Percentiles rank a stretch among this genome's conserved stretches.
Evolutionary conservation across 2,329 filamentous ascomycete species (phyloP).

Genomic region (Hymenoscyphus repandus): DNA sequence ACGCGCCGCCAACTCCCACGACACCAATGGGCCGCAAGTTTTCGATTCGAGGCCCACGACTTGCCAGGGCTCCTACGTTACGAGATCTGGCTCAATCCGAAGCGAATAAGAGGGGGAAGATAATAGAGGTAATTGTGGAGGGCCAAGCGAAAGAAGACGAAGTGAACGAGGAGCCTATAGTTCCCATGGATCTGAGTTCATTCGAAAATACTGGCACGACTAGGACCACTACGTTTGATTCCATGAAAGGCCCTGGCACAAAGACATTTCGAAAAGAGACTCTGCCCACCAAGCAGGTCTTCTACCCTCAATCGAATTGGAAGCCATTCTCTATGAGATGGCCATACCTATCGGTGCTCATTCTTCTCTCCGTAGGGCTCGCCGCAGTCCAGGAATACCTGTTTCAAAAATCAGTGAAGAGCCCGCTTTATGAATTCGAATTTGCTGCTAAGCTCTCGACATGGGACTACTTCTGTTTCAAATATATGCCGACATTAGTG

Average conservation of each 20-base stretch:
- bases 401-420: slow-evolving; percentile 43
- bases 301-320: slow-evolving; percentile 62
- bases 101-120: slow-evolving; percentile 53
- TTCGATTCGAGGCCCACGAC: slow-evolving; percentile 17
- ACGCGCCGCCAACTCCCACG: slow-evolving; percentile 11
- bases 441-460: slow-evolving; percentile 45
- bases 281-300: slow-evolving; percentile 40
- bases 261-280: slow-evolving; percentile 21
- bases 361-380: slow-evolving; percentile 48
- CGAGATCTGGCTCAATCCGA: slow-evolving; percentile 49
- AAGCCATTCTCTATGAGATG: slow-evolving; percentile 61
- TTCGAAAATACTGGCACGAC: slow-evolving; percentile 20
- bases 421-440: slow-evolving; percentile 41
- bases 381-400: slow-evolving; percentile 50
- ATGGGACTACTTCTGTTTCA: slow-evolving; percentile 54
- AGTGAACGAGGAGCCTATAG: slow-evolving; percentile 4
- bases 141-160: slow-evolving; percentile 18
- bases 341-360: slow-evolving; percentile 51
- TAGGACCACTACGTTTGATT: slow-evolving; percentile 16
- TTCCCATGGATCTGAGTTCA: slow-evolving; percentile 25
- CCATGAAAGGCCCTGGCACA: slow-evolving; percentile 7
- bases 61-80: slow-evolving; percentile 37
- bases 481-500: slow-evolving; percentile 57
- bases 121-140: slow-evolving; percentile 54
- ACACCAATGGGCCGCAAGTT: slow-evolving; percentile 17